Percentiles rank a stretch among this genome's conserved stretches.
phyloP scores from a whole-genome alignment of 164 flowering plant species.

The Euptelea pleiosperma region DNA sequence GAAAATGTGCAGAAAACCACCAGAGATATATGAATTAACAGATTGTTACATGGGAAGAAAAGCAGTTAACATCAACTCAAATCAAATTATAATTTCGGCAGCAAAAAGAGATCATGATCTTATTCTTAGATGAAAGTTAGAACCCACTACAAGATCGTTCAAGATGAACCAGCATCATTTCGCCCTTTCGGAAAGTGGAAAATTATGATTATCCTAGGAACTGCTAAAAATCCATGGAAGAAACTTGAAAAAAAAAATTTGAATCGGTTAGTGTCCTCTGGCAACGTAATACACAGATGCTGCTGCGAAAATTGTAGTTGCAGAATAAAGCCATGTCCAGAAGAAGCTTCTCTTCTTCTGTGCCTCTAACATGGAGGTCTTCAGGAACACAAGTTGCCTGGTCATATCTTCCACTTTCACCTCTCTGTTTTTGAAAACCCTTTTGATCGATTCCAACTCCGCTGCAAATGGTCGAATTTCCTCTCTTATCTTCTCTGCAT shows the following conservation, averaged over 20 bases:
- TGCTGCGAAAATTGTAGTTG: conserved; percentile 58
- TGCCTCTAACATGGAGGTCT: conserved; percentile 37
- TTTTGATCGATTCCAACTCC: conserved; percentile 51
- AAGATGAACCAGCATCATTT: no score
- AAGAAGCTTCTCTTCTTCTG: conserved; percentile 52
- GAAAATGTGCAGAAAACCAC: no score
- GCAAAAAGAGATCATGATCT: no score
- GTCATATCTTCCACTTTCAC: conserved; percentile 42
- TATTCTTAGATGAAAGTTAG: no score
- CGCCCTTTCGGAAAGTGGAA: no score
- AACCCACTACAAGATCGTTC: conserved; percentile 9
- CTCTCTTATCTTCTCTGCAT: conserved; percentile 18
- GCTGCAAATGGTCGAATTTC: conserved; percentile 25
- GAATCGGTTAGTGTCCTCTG: conserved; percentile 33
- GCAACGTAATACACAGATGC: conserved; percentile 52
- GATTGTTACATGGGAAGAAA: no score
- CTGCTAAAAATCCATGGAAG: conserved; percentile 2
- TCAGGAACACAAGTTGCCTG: conserved; percentile 36
- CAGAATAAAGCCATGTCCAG: conserved; percentile 64
- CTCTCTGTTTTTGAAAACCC: conserved; percentile 44
- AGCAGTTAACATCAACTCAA: no score
- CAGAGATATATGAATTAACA: no score
- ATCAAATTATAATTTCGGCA: no score
- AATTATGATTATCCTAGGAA: no score
- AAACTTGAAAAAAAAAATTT: background rate